Conservation (phyloP, 164 flowering plant species). For the Vitis rupestris region DNA sequence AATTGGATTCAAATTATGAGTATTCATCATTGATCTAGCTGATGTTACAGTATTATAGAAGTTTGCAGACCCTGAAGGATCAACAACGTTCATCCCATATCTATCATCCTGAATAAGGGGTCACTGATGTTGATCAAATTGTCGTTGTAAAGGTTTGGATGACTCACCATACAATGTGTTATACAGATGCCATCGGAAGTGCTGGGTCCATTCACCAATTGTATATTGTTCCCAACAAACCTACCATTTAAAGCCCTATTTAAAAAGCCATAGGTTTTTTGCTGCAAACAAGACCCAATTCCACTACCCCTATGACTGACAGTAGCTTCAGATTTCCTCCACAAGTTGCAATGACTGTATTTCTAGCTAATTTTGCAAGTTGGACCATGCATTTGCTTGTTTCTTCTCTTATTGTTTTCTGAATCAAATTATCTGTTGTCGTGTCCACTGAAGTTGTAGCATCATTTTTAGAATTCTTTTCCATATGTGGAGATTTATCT, state of each 20-base stretch:
- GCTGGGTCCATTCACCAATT: slow-evolving; percentile 53
- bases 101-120: too few relatives aligned
- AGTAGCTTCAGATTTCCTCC: not conserved
- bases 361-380: too few relatives aligned
- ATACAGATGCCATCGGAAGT: slow-evolving; percentile 61
- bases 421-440: slow-evolving; percentile 73
- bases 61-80: too few relatives aligned
- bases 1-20: too few relatives aligned
- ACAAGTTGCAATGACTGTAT: too few relatives aligned
- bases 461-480: slow-evolving; percentile 73
- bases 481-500: slow-evolving; percentile 51
- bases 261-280: slow-evolving; percentile 57
- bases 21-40: too few relatives aligned
- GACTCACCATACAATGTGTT: slow-evolving; percentile 48
- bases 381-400: slow-evolving; percentile 57
- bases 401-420: slow-evolving; percentile 66
- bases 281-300: slow-evolving; percentile 64
- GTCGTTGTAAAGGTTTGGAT: slow-evolving; percentile 33
- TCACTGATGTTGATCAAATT: too few relatives aligned
- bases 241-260: slow-evolving; percentile 72
- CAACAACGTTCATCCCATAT: too few relatives aligned
- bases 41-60: too few relatives aligned
- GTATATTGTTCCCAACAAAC: slow-evolving; percentile 54
- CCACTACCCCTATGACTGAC: slow-evolving; percentile 74
- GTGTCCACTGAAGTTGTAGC: slow-evolving; percentile 90